Conservation (phyloP, 129 eudicot genomes). For the Centella asiatica region DNA sequence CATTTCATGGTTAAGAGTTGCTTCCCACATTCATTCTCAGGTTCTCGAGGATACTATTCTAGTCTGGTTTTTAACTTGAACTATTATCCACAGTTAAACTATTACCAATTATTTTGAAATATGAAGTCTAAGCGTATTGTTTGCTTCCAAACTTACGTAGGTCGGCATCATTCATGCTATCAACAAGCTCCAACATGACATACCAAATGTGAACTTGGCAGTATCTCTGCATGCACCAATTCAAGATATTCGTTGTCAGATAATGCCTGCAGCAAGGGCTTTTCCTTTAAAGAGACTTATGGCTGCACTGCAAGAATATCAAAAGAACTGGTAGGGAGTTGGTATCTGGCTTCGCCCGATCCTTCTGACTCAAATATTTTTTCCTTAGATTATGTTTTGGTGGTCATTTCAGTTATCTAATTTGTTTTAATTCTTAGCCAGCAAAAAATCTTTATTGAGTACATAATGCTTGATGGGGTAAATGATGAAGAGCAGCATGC, state of each 20-base stretch:
- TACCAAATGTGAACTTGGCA: conserved; percentile 80
- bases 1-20: background rate
- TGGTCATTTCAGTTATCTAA: conserved; percentile 7
- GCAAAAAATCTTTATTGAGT: conserved; percentile 91
- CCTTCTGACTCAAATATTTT: background rate
- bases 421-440: conserved; percentile 44
- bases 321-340: conserved; percentile 51
- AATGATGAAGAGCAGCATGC: conserved; percentile 94
- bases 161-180: conserved; percentile 94
- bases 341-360: background rate
- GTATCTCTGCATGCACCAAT: conserved; percentile 97
- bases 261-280: conserved; percentile 98
- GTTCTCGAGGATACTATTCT: background rate
- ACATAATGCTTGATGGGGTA: conserved; percentile 97
- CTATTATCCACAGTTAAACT: too few species aligned
- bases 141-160: conserved; percentile 25
- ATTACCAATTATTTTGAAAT: background rate
- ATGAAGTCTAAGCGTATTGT: background rate
- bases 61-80: background rate
- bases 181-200: conserved; percentile 69
- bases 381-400: background rate
- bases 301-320: conserved; percentile 72
- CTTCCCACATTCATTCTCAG: background rate
- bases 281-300: conserved; percentile 90
- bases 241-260: conserved; percentile 88